phyloP scores from a whole-genome alignment of 2,329 filamentous ascomycete species.

The Neonectria ditissima region DNA sequence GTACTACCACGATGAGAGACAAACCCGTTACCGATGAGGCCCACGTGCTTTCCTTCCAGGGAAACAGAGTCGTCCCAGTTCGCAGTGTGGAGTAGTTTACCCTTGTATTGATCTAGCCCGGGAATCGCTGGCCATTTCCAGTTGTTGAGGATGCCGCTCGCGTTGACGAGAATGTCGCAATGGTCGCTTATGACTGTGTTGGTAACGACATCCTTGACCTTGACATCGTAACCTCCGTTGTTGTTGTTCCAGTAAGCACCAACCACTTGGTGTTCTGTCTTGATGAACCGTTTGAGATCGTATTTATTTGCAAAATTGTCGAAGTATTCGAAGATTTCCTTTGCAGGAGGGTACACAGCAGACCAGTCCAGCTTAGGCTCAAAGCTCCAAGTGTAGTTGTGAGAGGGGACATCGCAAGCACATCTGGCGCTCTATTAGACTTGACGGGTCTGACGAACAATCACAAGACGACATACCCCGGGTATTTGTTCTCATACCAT shows the following conservation, averaged over 20 bases:
- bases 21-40: slow-evolving; percentile 57
- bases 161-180: slow-evolving; percentile 63
- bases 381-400: slow-evolving; percentile 64
- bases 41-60: slow-evolving; percentile 53
- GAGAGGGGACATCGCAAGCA: slow-evolving; percentile 64
- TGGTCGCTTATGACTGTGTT: slow-evolving; percentile 23
- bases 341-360: slow-evolving; percentile 65
- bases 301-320: slow-evolving; percentile 61
- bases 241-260: slow-evolving; percentile 60
- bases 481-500: slow-evolving; percentile 70
- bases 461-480: slow-evolving; percentile 49
- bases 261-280: slow-evolving; percentile 56
- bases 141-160: slow-evolving; percentile 62
- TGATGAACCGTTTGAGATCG: slow-evolving; percentile 57
- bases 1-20: background rate
- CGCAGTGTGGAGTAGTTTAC: slow-evolving; percentile 65
- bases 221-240: slow-evolving; percentile 57
- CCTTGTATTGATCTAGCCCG: slow-evolving; percentile 59
- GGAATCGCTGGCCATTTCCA: slow-evolving; percentile 63
- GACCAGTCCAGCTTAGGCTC: slow-evolving; percentile 61
- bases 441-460: background rate
- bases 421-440: slow-evolving; percentile 46
- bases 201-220: slow-evolving; percentile 47
- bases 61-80: slow-evolving; percentile 60
- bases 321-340: slow-evolving; percentile 69